Conservation (phyloP, 2,329 filamentous ascomycete genomes). For the Diaporthe caulivora region DNA sequence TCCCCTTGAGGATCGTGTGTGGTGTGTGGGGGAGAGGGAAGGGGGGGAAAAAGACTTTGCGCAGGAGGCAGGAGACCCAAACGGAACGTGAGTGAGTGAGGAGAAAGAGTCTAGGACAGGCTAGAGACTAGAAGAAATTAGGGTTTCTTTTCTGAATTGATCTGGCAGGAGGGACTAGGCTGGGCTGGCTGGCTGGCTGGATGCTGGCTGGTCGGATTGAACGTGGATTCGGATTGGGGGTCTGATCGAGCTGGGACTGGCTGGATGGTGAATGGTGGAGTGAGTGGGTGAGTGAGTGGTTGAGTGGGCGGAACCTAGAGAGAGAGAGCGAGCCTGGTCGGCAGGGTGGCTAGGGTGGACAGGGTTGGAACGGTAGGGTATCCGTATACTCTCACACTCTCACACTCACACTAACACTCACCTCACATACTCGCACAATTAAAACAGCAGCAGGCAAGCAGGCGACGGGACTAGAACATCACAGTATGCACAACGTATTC, state of each 20-base stretch:
- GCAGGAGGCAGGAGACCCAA: slow-evolving; percentile 21
- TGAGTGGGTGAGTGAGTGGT: too few relatives aligned
- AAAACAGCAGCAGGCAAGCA: background rate
- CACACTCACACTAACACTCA: background rate
- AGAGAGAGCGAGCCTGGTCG: slow-evolving; percentile 10
- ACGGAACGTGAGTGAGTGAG: slow-evolving; percentile 29
- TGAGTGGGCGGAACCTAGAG: too few relatives aligned
- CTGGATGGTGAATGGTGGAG: background rate
- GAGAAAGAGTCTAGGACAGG: slow-evolving; percentile 32
- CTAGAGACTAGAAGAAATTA: slow-evolving; percentile 21
- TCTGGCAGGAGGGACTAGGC: slow-evolving; percentile 6
- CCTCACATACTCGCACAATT: too few relatives aligned
- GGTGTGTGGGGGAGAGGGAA: background rate
- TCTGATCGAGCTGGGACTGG: slow-evolving; percentile 16
- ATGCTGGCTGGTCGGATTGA: slow-evolving; percentile 7
- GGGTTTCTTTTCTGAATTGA: slow-evolving; percentile 31
- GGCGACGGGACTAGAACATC: background rate
- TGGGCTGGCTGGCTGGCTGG: slow-evolving; percentile 4
- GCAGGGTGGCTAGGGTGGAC: background rate
- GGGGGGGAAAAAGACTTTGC: slow-evolving; percentile 17
- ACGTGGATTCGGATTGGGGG: slow-evolving; percentile 7
- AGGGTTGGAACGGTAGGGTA: background rate
- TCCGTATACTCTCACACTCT: too few relatives aligned
- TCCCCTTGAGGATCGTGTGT: slow-evolving; percentile 26
- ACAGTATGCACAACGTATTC: background rate